Percentiles rank a stretch among this genome's conserved stretches.
Evolutionary conservation across 305 asterid genomes (phyloP).

Genomic region (Withania somnifera): DNA sequence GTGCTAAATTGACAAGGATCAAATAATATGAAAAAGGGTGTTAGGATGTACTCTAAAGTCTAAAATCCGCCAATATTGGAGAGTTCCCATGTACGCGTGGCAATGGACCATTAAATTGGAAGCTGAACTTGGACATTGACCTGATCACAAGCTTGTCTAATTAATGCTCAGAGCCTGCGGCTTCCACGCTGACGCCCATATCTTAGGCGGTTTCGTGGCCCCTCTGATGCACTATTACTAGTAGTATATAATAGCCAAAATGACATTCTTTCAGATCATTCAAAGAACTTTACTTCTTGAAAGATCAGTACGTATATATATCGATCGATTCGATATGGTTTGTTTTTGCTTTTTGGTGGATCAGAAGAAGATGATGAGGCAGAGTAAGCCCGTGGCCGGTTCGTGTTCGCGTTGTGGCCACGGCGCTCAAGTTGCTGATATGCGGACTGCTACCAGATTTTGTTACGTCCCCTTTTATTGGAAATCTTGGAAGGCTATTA

Average conservation of each 20-base stretch:
- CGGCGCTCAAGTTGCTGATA: slow-evolving; percentile 64
- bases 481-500: slow-evolving; percentile 67
- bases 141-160: not conserved
- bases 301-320: too few relatives aligned
- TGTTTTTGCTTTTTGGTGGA: slow-evolving; percentile 82
- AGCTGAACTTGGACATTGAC: not conserved
- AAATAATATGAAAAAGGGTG: too few relatives aligned
- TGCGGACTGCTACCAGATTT: slow-evolving; percentile 67
- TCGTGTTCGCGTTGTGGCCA: slow-evolving; percentile 63
- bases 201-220: not conserved
- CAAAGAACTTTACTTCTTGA: too few relatives aligned
- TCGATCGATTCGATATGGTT: slow-evolving; percentile 22
- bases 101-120: not conserved
- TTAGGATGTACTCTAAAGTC: too few relatives aligned
- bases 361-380: slow-evolving; percentile 47
- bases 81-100: not conserved
- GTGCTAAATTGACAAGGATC: too few relatives aligned
- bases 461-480: slow-evolving; percentile 61
- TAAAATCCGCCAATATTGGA: not conserved
- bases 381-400: slow-evolving; percentile 69
- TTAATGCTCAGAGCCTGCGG: not conserved
- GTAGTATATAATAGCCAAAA: too few relatives aligned
- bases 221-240: not conserved
- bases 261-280: too few relatives aligned
- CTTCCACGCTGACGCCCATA: not conserved